These are phyloP conservation scores for Trichoderma sp. DNA, from an alignment of 2,329 filamentous ascomycete genomes.

Conservation along the genomic window DNA sequence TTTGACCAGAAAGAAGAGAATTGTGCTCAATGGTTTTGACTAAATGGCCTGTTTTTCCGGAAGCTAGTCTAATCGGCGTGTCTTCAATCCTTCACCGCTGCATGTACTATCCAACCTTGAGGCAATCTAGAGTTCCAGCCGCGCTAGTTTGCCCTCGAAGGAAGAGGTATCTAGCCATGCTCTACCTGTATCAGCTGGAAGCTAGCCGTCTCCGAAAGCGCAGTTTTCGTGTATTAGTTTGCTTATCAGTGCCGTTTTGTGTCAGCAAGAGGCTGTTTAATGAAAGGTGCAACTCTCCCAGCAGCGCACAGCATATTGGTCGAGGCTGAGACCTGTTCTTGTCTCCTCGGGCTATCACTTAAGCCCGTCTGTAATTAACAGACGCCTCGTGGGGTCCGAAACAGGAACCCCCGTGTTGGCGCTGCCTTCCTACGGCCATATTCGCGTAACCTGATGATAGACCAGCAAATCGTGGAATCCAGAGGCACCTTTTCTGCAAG, in stretches of 20 bases:
- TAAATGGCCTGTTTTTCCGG: background rate
- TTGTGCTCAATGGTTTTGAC: background rate
- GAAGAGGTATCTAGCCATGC: background rate
- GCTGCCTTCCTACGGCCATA: no score
- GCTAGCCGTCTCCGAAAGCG: constrained; percentile 3
- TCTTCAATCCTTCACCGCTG: background rate
- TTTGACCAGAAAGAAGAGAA: background rate
- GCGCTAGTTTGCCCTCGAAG: background rate
- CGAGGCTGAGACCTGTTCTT: background rate
- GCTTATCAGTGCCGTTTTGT: background rate
- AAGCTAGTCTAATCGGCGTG: background rate
- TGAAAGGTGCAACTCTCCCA: background rate
- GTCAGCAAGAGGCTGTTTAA: background rate
- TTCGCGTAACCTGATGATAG: background rate
- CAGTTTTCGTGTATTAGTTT: background rate
- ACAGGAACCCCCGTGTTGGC: background rate
- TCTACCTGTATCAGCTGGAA: background rate
- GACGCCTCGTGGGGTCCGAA: constrained; percentile 19
- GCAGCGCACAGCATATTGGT: background rate
- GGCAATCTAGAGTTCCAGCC: background rate
- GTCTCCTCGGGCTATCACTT: background rate
- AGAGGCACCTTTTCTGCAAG: background rate
- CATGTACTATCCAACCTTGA: background rate
- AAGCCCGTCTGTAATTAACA: background rate
- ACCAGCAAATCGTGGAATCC: background rate